Evolutionary conservation across 257 asterid species (phyloP), one percentile per base, ranked within the genome.

Genomic region (Jacaranda mimosifolia): DNA sequence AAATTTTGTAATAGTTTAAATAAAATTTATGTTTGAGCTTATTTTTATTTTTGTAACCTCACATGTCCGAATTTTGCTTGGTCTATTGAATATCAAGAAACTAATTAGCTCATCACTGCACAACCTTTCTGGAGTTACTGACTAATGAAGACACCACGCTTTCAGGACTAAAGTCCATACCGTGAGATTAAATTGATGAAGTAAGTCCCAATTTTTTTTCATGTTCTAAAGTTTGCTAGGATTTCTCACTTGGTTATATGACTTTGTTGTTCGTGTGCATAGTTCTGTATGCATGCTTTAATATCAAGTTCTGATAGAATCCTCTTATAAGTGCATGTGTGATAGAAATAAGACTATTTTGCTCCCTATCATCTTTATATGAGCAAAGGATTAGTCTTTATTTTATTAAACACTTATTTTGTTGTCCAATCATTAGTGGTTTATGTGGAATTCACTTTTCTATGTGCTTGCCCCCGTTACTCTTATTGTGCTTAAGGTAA

Each of bases 91-190:
- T 49, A 10, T 53, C 21, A 38, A 69, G 49, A 12, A n/a, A 68
- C 53, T 26, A 43, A 21, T 55, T n/a, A n/a, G n/a, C n/a, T n/a
- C 12, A 40, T 70, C 46, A 8, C 40, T 76, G 26, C 17, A 77
- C 2, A 2, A 2, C 2, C 32, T 26, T 15, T 73, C 21, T 39
- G 48, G 21, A 19, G 18, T n/a, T 66, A 1, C 32, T 66, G 36
- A 42, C 13, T 75, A 42, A 6, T 13, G 66, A 46, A 73, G 83
- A 53, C 42, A 73, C 46, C 35, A 86, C 84, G 91, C 81, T 86
- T 62, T 84, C 88, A 49, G 87, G 87, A 52, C 51, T 84, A 57
- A 86, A 86, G 83, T 82, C 84, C 68, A 80, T 86, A 77, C 88
- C 91, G 0, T 80, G 87, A 73, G 91, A 86, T 72, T 82, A 84